Evolutionary conservation across 257 asterid species (phyloP).

Genomic region (Craterostigma plantagineum): DNA sequence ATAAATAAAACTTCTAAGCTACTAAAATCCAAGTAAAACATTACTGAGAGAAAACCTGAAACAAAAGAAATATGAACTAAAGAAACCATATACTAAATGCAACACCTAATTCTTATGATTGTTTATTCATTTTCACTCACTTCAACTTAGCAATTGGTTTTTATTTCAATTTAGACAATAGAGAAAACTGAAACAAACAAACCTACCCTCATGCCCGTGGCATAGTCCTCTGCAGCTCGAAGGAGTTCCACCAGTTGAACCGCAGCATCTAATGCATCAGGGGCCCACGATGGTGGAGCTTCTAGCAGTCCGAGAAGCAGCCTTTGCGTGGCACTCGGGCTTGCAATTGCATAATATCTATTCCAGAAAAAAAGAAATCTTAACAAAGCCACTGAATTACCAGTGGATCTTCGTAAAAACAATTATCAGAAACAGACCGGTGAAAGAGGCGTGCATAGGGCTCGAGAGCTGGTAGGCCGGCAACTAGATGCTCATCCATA

Average conservation of each 20-base stretch:
- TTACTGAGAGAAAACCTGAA: too few species aligned
- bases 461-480: conserved; percentile 98
- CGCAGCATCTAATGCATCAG: conserved; percentile 99
- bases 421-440: conserved; percentile 25
- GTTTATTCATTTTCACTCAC: conserved; percentile 11
- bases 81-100: too few species aligned
- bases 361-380: conserved; percentile 15
- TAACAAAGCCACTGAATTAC: conserved; percentile 6
- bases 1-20: too few species aligned
- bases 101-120: conserved; percentile 6
- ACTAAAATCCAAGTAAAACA: too few species aligned
- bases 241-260: conserved; percentile 97
- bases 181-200: conserved; percentile 12
- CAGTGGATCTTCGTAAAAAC: conserved; percentile 6
- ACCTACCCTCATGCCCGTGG: conserved; percentile 79
- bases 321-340: conserved; percentile 98
- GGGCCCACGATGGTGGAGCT: conserved; percentile 99
- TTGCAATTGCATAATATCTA: conserved; percentile 94
- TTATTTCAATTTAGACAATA: background rate
- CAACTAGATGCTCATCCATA: conserved; percentile 98
- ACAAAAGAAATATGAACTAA: too few species aligned
- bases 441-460: conserved; percentile 96
- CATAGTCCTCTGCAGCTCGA: conserved; percentile 98
- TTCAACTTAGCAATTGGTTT: background rate
- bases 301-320: conserved; percentile 94